phyloP scores from a whole-genome alignment of 192 early-diverging fungal species.

The Rhizoclosmatium sp. region DNA sequence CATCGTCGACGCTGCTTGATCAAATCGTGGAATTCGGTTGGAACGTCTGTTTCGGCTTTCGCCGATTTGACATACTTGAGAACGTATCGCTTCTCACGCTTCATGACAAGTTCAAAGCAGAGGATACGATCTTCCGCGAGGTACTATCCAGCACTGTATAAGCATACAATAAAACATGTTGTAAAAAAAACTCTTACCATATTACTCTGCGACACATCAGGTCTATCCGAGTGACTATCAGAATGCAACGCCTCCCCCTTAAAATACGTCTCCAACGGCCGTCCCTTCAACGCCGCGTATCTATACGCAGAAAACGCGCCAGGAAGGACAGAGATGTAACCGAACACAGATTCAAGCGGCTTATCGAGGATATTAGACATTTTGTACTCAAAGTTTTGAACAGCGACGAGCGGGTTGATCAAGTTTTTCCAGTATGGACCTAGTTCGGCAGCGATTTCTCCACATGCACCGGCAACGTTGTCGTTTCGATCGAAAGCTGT shows the following conservation, averaged over 20 bases:
- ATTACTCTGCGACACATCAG: conserved; percentile 48
- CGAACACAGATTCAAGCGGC: conserved; percentile 76
- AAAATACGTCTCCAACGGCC: conserved; percentile 75
- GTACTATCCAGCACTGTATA: conserved; percentile 33
- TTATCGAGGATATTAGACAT: conserved; percentile 84
- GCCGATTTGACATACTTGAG: conserved; percentile 73
- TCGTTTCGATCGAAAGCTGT: conserved; percentile 69
- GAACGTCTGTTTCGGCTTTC: conserved; percentile 78
- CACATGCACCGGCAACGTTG: conserved; percentile 80
- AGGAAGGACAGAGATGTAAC: conserved; percentile 83
- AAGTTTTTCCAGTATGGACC: conserved; percentile 68
- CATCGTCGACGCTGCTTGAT: conserved; percentile 84
- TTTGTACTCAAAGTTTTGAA: conserved; percentile 92
- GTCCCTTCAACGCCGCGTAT: conserved; percentile 66
- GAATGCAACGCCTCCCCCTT: conserved; percentile 69
- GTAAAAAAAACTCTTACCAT: conserved; percentile 26
- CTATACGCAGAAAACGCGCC: conserved; percentile 84
- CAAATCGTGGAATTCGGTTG: conserved; percentile 73
- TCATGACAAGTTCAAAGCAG: conserved; percentile 84
- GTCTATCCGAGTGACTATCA: neutral
- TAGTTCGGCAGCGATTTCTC: conserved; percentile 73
- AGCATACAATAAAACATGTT: conserved; percentile 3
- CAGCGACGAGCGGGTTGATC: conserved; percentile 76
- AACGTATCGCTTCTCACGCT: conserved; percentile 63
- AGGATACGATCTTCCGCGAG: conserved; percentile 84